Percentiles rank a stretch among this genome's conserved stretches.
Evolutionary conservation across 768 basidiomycete genomes (phyloP).

Genomic region (Austroboletus eburneus): DNA sequence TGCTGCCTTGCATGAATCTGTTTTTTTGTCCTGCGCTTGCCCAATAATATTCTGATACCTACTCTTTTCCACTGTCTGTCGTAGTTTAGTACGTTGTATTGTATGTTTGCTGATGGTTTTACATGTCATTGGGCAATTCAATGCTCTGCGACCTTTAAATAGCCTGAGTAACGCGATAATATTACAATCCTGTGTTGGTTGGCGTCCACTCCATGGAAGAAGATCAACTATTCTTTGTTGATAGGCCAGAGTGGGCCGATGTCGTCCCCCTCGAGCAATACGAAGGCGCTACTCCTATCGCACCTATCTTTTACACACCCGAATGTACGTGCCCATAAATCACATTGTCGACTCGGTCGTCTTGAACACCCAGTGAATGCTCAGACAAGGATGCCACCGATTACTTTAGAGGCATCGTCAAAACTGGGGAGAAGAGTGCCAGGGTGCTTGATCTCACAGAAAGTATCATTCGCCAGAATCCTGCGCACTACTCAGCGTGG

Average conservation of each 20-base stretch:
- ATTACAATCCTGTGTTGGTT: too few relatives aligned
- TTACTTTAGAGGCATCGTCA: constrained; percentile 85
- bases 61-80: constrained; percentile 7
- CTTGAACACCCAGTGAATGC: constrained; percentile 7
- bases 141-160: not conserved
- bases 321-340: constrained; percentile 66
- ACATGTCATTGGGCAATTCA: constrained; percentile 2
- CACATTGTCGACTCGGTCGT: constrained; percentile 1
- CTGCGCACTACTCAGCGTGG: constrained; percentile 98
- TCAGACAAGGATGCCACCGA: constrained; percentile 90
- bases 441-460: constrained; percentile 88
- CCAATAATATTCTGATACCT: constrained; percentile 23
- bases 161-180: too few relatives aligned
- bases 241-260: constrained; percentile 76
- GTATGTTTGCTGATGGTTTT: constrained; percentile 14
- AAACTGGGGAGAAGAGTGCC: constrained; percentile 69
- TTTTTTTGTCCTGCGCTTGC: constrained; percentile 1
- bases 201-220: constrained; percentile 19
- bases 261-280: constrained; percentile 77
- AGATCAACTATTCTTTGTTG: constrained; percentile 43
- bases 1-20: constrained; percentile 4
- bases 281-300: constrained; percentile 73
- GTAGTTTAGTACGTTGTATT: constrained; percentile 25
- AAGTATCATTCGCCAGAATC: constrained; percentile 83
- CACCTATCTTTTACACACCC: constrained; percentile 85